A percentile compares a stretch with the other conserved stretches of the same genome.
Evolutionary conservation across 495 filamentous ascomycete species (phyloP).

Genomic region (Mytilinidion resinicola): DNA sequence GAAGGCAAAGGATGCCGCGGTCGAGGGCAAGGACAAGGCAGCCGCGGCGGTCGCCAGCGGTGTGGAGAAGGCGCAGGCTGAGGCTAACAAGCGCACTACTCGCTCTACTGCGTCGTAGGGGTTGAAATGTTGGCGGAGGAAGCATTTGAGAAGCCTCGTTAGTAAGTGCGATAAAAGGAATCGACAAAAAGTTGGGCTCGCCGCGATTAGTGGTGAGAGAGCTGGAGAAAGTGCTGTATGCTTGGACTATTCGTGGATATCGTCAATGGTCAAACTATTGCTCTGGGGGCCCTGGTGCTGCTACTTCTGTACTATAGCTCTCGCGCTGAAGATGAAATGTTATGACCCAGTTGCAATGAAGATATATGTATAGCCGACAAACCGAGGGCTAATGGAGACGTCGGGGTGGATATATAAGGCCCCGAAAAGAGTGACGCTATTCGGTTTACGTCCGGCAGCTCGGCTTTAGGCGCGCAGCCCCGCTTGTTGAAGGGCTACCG

Average conservation of each 20-base stretch:
- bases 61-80: constrained; percentile 44
- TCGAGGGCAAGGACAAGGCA: constrained; percentile 72
- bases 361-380: neutral
- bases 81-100: constrained; percentile 57
- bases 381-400: neutral
- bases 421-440: neutral
- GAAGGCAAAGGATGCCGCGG: constrained; percentile 67
- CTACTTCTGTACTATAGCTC: constrained; percentile 24
- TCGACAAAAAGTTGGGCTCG: neutral
- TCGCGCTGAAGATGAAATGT: constrained; percentile 16
- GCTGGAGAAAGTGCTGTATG: neutral
- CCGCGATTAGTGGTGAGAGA: neutral
- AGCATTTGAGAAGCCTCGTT: neutral
- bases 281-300: constrained; percentile 11
- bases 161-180: neutral
- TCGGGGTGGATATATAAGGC: neutral
- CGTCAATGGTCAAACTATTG: neutral
- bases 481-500: neutral
- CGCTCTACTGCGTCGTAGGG: constrained; percentile 32
- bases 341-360: too few species aligned
- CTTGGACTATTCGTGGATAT: constrained; percentile 16
- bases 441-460: constrained; percentile 4
- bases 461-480: constrained; percentile 1
- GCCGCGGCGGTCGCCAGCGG: constrained; percentile 60
- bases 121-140: neutral